A percentile compares a stretch with the other conserved stretches of the same genome.
Evolutionary conservation across 1,284 basidiomycete genomes (phyloP).

Genomic region (Ganoderma sinense): DNA sequence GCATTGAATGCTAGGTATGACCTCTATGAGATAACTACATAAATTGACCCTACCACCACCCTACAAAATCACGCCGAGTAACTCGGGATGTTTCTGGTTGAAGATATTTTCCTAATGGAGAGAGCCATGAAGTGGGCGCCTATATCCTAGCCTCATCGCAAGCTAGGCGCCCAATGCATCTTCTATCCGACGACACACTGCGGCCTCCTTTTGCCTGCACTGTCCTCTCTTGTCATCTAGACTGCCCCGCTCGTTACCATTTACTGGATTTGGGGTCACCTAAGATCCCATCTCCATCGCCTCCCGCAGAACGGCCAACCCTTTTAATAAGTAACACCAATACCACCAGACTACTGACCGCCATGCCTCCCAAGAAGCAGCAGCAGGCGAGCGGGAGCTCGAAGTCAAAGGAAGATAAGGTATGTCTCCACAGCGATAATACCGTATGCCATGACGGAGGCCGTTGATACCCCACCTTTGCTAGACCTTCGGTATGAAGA

Average conservation of each 20-base stretch:
- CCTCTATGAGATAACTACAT: too few species aligned
- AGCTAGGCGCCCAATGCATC: neutral
- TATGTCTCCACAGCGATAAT: conserved; percentile 36
- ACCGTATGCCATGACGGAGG: conserved; percentile 25
- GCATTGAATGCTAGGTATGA: too few species aligned
- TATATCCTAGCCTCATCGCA: neutral
- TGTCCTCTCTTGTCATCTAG: neutral
- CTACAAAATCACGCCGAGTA: too few species aligned
- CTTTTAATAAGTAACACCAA: neutral
- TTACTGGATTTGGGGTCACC: too few species aligned
- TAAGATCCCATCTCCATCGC: too few species aligned
- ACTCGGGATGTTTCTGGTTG: too few species aligned
- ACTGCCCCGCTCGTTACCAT: neutral
- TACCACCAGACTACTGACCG: conserved; percentile 9
- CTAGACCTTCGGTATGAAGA: conserved; percentile 94
- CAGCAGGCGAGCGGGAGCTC: conserved; percentile 53
- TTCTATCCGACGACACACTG: neutral
- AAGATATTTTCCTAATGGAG: neutral
- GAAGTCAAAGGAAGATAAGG: conserved; percentile 83
- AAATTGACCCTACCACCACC: too few species aligned
- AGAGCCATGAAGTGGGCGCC: neutral
- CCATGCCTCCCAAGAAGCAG: conserved; percentile 80
- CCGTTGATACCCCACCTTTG: conserved; percentile 41
- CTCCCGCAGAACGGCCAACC: neutral
- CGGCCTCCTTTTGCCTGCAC: neutral